Conservation (phyloP, 768 basidiomycete species). For the Boletus coccyginus region DNA sequence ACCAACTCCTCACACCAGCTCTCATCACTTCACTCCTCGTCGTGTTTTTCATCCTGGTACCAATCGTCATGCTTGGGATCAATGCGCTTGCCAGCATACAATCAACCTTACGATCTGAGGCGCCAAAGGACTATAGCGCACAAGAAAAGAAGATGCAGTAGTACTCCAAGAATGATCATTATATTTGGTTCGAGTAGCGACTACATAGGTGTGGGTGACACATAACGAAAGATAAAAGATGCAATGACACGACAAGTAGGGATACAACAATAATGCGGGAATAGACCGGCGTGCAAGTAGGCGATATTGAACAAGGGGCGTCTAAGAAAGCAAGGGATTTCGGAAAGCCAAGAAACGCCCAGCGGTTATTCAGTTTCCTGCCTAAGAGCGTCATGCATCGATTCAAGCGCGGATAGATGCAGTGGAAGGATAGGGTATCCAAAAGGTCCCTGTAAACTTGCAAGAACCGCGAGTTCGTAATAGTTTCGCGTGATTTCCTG, state of each 20-base stretch:
- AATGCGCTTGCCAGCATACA: slow-evolving; percentile 72
- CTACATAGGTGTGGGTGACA: slow-evolving; percentile 14
- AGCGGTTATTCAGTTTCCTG: slow-evolving; percentile 25
- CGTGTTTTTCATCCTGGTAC: slow-evolving; percentile 63
- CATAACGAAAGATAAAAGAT: slow-evolving; percentile 24
- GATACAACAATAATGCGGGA: slow-evolving; percentile 29
- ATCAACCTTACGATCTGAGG: slow-evolving; percentile 59
- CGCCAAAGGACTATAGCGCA: slow-evolving; percentile 64
- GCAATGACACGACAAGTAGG: slow-evolving; percentile 24
- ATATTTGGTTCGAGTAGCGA: slow-evolving; percentile 16
- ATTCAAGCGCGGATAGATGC: slow-evolving; percentile 71
- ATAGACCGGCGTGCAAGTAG: slow-evolving; percentile 9
- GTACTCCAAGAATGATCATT: slow-evolving; percentile 19
- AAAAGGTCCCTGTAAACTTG: slow-evolving; percentile 40
- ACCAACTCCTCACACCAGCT: slow-evolving; percentile 76
- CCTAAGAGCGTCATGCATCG: slow-evolving; percentile 46
- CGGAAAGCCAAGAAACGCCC: not conserved
- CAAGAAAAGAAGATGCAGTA: slow-evolving; percentile 78
- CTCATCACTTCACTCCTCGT: slow-evolving; percentile 67
- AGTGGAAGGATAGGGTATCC: slow-evolving; percentile 60
- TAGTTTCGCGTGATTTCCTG: slow-evolving; percentile 66
- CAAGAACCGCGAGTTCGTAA: slow-evolving; percentile 66
- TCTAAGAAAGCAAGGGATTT: slow-evolving; percentile 13
- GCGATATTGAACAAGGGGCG: slow-evolving; percentile 1
- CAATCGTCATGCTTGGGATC: slow-evolving; percentile 62